Conservation (phyloP, 1,284 basidiomycete species). For the Sporisorium reilianum region DNA sequence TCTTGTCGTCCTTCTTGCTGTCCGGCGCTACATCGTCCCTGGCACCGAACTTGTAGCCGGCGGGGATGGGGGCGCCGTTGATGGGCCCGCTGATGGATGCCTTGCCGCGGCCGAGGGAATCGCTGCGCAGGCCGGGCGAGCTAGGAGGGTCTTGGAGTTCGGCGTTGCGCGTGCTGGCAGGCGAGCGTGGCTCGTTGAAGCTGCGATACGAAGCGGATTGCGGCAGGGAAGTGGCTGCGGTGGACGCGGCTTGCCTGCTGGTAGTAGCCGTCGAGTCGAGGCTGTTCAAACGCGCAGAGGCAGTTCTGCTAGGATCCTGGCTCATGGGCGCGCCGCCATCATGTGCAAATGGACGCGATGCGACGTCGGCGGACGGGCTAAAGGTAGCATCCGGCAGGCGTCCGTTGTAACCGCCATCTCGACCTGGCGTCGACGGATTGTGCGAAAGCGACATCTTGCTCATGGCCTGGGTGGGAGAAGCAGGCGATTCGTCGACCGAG, state of each 20-base stretch:
- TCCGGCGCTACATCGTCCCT: slow-evolving; percentile 41
- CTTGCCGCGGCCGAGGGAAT: slow-evolving; percentile 28
- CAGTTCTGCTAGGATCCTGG: slow-evolving; percentile 23
- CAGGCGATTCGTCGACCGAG: slow-evolving; percentile 25
- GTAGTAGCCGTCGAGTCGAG: slow-evolving; percentile 34
- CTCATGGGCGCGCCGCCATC: slow-evolving; percentile 14
- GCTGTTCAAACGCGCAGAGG: slow-evolving; percentile 27
- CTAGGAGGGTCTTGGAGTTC: slow-evolving; percentile 38
- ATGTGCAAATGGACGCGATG: slow-evolving; percentile 9
- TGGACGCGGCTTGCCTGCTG: slow-evolving; percentile 21
- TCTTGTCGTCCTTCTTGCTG: slow-evolving; percentile 62
- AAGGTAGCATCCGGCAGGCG: slow-evolving; percentile 25
- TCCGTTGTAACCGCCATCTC: slow-evolving; percentile 26
- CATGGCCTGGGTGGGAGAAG: slow-evolving; percentile 41
- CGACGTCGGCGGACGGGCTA: slow-evolving; percentile 29
- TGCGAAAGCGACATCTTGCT: slow-evolving; percentile 42
- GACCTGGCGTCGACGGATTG: slow-evolving; percentile 12
- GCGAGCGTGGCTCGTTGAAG: slow-evolving; percentile 44
- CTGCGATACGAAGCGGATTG: slow-evolving; percentile 44
- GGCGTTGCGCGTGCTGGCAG: slow-evolving; percentile 14
- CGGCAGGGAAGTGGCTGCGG: slow-evolving; percentile 22
- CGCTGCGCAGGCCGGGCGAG: slow-evolving; percentile 36
- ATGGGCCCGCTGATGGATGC: slow-evolving; percentile 89
- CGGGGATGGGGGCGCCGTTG: slow-evolving; percentile 84
- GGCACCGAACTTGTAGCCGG: slow-evolving; percentile 82